Evolutionary conservation across 352 stramenopile genomes (phyloP).

Genomic region (Globisporangium viniferum): DNA sequence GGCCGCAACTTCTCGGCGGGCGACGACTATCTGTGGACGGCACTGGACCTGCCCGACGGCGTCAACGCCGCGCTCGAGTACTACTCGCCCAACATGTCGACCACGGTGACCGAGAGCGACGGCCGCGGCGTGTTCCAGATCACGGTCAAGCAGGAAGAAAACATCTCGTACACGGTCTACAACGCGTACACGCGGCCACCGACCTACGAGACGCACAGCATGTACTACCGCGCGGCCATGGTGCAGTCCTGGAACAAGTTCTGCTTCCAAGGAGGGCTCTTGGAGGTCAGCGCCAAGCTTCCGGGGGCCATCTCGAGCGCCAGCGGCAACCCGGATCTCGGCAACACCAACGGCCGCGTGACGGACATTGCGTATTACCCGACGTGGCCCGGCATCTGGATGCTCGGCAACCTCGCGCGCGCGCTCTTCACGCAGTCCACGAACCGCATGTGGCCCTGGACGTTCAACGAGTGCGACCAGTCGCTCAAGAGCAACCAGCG

Average conservation of each 20-base stretch:
- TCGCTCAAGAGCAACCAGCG: constrained; percentile 74
- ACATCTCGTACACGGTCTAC: constrained; percentile 50
- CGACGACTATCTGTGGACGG: constrained; percentile 59
- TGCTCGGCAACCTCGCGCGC: constrained; percentile 93
- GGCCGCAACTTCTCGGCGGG: constrained; percentile 73
- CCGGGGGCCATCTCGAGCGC: constrained; percentile 65
- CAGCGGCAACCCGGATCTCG: constrained; percentile 56
- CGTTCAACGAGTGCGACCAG: constrained; percentile 90
- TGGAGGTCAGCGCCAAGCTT: constrained; percentile 55
- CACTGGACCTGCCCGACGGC: constrained; percentile 31
- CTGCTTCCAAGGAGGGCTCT: constrained; percentile 81
- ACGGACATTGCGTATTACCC: constrained; percentile 44
- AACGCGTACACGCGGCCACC: constrained; percentile 60
- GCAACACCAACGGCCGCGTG: constrained; percentile 66
- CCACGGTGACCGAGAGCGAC: constrained; percentile 39
- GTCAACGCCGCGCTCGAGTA: constrained; percentile 59
- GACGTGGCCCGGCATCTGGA: constrained; percentile 94
- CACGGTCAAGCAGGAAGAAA: constrained; percentile 44
- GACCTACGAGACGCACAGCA: constrained; percentile 30
- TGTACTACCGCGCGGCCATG: constrained; percentile 58
- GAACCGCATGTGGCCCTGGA: constrained; percentile 95
- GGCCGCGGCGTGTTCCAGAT: constrained; percentile 35
- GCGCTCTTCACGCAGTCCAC: constrained; percentile 93
- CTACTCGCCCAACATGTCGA: constrained; percentile 58
- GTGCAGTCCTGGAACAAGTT: constrained; percentile 94